Evolutionary conservation across 1,284 basidiomycete genomes (phyloP), one percentile per base, ranked within the genome.

Genomic region (Coniophora puteana): DNA sequence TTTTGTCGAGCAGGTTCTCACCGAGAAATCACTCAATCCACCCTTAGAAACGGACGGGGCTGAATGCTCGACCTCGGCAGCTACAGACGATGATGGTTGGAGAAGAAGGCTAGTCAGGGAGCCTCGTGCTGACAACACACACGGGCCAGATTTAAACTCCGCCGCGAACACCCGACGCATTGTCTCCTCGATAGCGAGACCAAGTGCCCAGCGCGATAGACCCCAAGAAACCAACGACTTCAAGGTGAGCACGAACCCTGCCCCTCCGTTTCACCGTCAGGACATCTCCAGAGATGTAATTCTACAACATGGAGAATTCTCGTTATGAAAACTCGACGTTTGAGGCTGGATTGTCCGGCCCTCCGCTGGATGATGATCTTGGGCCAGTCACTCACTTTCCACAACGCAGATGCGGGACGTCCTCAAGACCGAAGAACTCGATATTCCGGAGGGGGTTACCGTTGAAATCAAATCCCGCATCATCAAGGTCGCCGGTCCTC

Each of bases 401-500:
- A 38, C 22, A 40, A 47, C 48, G 27, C 57, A 89, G 82, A 93
- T 93, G 90, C 85, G 81, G 69, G 88, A 92, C 79, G 78, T 93
- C 64, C 81, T 90, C 74, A 80, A 90, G 74, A 92, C 87, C 53
- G 94, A 98, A 87, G 89, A 92, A 69, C 83, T 97, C 70, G 76
- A 78, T 50, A 82, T 97, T 59, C 94, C 94, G 46, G 82, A 86
- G 62, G 83, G 79, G 55, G 86, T 98, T 58, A 82, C 83, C 44
- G 80, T 96, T 53, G 65, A 70, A 59, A 78, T 96, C 71, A 94
- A 94, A 74, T 81, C 93, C 54, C 84, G 94, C 50, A 69, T 90
- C 57, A 86, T 98, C 65, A 86, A 79, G 49, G 93, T 97, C 56
- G 82, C 80, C 54, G 93, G 93, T 35, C 90, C 93, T 47, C 82